Evolutionary conservation across 371 early-diverging fungal genomes (phyloP), one percentile per base, ranked within the genome.

Genomic region (Mucor piriformis): DNA sequence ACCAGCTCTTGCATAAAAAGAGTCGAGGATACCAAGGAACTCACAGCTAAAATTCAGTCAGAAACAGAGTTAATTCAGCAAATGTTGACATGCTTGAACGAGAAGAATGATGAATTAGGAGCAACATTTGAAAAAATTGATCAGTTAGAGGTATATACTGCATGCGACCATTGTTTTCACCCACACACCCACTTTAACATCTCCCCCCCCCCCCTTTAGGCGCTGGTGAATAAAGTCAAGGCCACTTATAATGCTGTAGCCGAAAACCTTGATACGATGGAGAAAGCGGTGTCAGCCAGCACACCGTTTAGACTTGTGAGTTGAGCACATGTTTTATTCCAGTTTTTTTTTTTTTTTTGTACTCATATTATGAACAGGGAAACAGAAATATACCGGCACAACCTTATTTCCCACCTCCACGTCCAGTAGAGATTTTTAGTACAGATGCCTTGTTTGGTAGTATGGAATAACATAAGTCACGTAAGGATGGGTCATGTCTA

Each of bases 361-460:
- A n/a, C n/a, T n/a, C n/a, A n/a, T n/a, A n/a, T n/a, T n/a, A n/a
- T n/a, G 18, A 32, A n/a, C n/a, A 44, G 44, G 24, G 57, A 3
- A 43, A 46, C 6, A 46, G 40, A 13, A 16, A 54, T 43, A 32
- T 54, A 29, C 54, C 72, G 6, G 47, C 67, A 23, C 79, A 79
- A 50, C 76, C 79, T n/a, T 79, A 79, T 32, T 79, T 79, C 40
- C 79, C 79, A 24, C 79, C 79, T 18, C 79, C 79, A 2, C 54
- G 56, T n/a, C 64, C 60, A 5, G 72, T 79, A 10, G 67, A 76
- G 13, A 79, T 79, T 11, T 77, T 63, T 55, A 50, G 48, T 29
- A 74, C 74, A 51, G 16, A 57, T 15, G 64, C 69, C 20, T 55
- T 77, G 12, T 62, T 52, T 24, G 37, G 37, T 52, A 37, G 37